A percentile compares a stretch with the other conserved stretches of the same genome.
Conservation (phyloP, 225 moss, liverwort and hornwort genomes). For the Sphagnum tenellum region DNA sequence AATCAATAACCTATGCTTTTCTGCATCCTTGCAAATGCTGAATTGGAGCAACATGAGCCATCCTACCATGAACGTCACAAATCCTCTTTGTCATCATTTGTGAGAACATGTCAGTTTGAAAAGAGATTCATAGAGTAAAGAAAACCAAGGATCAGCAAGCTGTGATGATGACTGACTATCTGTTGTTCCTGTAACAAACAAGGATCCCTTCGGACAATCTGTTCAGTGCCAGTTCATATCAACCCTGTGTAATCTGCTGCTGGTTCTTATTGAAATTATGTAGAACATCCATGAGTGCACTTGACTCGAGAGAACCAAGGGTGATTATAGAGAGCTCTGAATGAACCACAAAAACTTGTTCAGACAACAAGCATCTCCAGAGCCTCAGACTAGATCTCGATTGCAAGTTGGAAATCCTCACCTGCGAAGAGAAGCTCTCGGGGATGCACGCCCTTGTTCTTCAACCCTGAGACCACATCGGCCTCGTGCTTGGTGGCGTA, state of each 20-base stretch:
- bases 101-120: background rate
- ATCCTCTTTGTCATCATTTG: background rate
- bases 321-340: background rate
- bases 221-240: no score
- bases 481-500: conserved; percentile 76
- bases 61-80: background rate
- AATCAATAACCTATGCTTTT: background rate
- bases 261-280: no score
- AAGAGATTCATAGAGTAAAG: background rate
- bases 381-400: no score
- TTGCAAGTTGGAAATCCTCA: conserved; percentile 1
- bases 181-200: no score
- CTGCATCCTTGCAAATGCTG: background rate
- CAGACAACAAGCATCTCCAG: background rate
- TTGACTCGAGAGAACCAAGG: no score
- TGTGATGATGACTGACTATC: no score
- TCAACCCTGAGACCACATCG: conserved; percentile 49
- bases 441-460: conserved; percentile 38
- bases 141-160: background rate
- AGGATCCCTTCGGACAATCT: no score
- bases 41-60: background rate
- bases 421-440: conserved; percentile 56
- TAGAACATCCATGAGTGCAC: no score
- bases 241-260: no score
- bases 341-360: background rate